These are phyloP conservation scores for Stenocarpella maydis DNA, from an alignment of 2,329 filamentous ascomycete species.

Conservation along the genomic window DNA sequence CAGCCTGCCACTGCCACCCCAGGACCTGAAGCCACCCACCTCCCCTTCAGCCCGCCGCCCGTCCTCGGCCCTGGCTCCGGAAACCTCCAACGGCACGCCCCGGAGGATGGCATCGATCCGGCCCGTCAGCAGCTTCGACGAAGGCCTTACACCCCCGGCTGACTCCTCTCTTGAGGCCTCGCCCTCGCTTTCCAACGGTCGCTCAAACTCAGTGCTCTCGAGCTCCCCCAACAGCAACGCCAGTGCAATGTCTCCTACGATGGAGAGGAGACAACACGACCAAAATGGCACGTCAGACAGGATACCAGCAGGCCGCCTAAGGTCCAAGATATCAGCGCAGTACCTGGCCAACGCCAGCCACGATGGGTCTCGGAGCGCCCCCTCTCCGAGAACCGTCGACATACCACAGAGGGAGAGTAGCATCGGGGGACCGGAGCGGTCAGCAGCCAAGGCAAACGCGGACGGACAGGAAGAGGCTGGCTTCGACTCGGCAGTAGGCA, in stretches of 20 bases:
- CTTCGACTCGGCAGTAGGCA: slow-evolving; percentile 73
- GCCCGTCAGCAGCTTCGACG: slow-evolving; percentile 64
- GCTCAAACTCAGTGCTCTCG: slow-evolving; percentile 59
- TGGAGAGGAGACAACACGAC: slow-evolving; percentile 45
- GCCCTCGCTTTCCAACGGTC: slow-evolving; percentile 43
- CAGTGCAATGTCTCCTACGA: slow-evolving; percentile 55
- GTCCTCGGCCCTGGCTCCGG: slow-evolving; percentile 38
- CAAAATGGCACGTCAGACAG: slow-evolving; percentile 42
- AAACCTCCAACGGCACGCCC: slow-evolving; percentile 39
- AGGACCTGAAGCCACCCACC: slow-evolving; percentile 36
- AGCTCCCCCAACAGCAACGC: slow-evolving; percentile 64
- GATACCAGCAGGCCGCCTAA: slow-evolving; percentile 48
- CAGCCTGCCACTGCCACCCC: slow-evolving; percentile 17
- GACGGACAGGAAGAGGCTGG: slow-evolving; percentile 37
- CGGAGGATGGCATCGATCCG: slow-evolving; percentile 57
- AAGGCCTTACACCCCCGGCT: slow-evolving; percentile 47
- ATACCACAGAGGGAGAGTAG: slow-evolving; percentile 41
- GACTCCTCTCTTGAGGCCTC: slow-evolving; percentile 50
- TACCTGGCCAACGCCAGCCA: slow-evolving; percentile 31
- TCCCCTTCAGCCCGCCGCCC: slow-evolving; percentile 39
- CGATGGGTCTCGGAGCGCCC: slow-evolving; percentile 35
- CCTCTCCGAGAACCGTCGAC: slow-evolving; percentile 38
- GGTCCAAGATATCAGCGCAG: slow-evolving; percentile 41
- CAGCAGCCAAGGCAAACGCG: slow-evolving; percentile 29
- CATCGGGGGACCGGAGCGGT: slow-evolving; percentile 30